A percentile compares a stretch with the other conserved stretches of the same genome.
phyloP scores from a whole-genome alignment of 2,329 filamentous ascomycete genomes.

The Trichoderma sp. region DNA sequence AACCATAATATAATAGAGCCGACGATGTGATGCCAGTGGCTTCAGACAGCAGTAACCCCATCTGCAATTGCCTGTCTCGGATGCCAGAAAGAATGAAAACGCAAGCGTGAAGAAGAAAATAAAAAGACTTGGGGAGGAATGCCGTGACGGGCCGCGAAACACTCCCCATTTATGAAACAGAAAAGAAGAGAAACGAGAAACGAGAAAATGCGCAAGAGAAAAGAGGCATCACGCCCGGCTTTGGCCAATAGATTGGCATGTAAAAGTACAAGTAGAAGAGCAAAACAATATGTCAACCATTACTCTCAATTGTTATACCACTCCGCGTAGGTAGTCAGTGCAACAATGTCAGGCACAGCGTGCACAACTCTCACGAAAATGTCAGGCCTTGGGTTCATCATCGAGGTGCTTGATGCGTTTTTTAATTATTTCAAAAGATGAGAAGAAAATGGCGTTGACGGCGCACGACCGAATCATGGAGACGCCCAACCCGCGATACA shows the following conservation, averaged over 20 bases:
- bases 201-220: not conserved
- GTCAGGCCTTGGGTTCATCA: slow-evolving; percentile 37
- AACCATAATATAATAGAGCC: not conserved
- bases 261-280: not conserved
- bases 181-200: not conserved
- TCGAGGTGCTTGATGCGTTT: slow-evolving; percentile 61
- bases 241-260: not conserved
- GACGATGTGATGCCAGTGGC: not conserved
- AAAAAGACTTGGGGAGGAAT: not conserved
- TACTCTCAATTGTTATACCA: not conserved
- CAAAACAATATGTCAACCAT: not conserved
- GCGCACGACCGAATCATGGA: slow-evolving; percentile 81
- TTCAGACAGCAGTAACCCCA: not conserved
- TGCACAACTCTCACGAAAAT: not conserved
- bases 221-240: not conserved
- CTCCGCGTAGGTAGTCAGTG: not conserved
- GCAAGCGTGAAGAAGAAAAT: not conserved
- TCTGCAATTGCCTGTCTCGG: not conserved
- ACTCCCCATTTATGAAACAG: not conserved
- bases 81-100: not conserved
- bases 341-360: not conserved
- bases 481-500: slow-evolving; percentile 81
- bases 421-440: slow-evolving; percentile 82
- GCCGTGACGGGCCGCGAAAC: not conserved
- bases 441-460: slow-evolving; percentile 89